These are phyloP conservation scores for Pneumocystis oryctolagi DNA, from an alignment of 1,139 yeast genomes.

Conservation along the genomic window DNA sequence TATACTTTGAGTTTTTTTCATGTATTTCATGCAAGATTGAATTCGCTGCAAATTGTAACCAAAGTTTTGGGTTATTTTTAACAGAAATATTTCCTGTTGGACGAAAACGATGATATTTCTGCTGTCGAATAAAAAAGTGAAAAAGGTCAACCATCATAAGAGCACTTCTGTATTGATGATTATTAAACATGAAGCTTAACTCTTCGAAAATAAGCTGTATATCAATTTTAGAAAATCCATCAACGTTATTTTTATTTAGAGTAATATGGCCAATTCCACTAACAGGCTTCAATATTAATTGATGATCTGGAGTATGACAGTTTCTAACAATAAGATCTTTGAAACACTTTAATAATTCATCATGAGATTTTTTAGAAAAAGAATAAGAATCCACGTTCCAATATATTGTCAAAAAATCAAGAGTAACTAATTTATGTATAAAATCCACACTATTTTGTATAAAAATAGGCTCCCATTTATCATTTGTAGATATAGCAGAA, in stretches of 20 bases:
- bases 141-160: constrained; percentile 70
- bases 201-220: constrained; percentile 55
- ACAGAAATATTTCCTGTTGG: constrained; percentile 38
- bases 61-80: constrained; percentile 53
- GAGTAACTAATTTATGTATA: constrained; percentile 63
- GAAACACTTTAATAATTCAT: constrained; percentile 17
- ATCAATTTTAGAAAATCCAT: constrained; percentile 34
- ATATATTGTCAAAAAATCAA: constrained; percentile 63
- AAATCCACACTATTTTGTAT: constrained; percentile 53
- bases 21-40: constrained; percentile 67
- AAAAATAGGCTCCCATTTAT: constrained; percentile 72
- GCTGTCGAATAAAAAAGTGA: constrained; percentile 63
- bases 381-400: constrained; percentile 63
- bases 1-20: constrained; percentile 65
- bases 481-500: constrained; percentile 83
- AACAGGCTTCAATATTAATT: constrained; percentile 72
- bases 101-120: constrained; percentile 54
- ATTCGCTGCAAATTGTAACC: constrained; percentile 70
- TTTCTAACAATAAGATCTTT: constrained; percentile 20
- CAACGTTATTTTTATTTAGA: constrained; percentile 54
- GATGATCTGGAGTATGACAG: constrained; percentile 25
- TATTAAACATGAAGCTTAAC: constrained; percentile 69
- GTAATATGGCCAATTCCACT: constrained; percentile 76
- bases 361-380: constrained; percentile 15
- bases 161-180: constrained; percentile 69